phyloP scores from a whole-genome alignment of 2,329 filamentous ascomycete species.

The Magnaporthales sp. region DNA sequence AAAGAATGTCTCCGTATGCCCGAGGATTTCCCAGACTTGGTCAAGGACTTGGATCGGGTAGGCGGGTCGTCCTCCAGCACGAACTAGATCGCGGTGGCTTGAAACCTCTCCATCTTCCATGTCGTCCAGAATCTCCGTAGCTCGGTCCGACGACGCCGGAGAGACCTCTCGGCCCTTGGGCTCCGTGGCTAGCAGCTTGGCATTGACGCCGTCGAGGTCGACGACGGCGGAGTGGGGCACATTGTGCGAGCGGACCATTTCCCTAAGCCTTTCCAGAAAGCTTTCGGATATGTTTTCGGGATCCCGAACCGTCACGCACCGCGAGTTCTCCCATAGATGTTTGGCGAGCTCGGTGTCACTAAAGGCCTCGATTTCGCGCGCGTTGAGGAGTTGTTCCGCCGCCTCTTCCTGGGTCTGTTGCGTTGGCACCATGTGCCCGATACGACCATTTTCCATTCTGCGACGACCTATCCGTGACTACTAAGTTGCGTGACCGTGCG shows the following conservation, averaged over 20 bases:
- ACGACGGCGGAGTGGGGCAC: neutral
- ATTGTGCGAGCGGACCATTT: neutral
- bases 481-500: neutral
- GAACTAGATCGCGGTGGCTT: neutral
- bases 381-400: neutral
- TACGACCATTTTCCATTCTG: neutral
- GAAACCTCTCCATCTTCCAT: neutral
- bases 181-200: neutral
- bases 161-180: neutral
- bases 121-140: neutral
- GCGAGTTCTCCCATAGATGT: neutral
- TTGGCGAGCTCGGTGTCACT: neutral
- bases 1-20: neutral
- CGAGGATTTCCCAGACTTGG: conserved; percentile 1
- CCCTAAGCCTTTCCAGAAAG: neutral
- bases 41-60: neutral
- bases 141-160: neutral
- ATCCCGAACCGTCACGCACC: neutral
- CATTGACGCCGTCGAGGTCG: neutral
- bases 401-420: neutral
- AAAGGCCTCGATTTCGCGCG: neutral
- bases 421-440: neutral
- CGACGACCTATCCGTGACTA: neutral
- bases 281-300: neutral
- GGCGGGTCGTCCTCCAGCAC: neutral